A percentile compares a stretch with the other conserved stretches of the same genome.
These are phyloP conservation scores for Chloris gayana DNA, from an alignment of 176 grass and related monocot species.

Conservation along the genomic window DNA sequence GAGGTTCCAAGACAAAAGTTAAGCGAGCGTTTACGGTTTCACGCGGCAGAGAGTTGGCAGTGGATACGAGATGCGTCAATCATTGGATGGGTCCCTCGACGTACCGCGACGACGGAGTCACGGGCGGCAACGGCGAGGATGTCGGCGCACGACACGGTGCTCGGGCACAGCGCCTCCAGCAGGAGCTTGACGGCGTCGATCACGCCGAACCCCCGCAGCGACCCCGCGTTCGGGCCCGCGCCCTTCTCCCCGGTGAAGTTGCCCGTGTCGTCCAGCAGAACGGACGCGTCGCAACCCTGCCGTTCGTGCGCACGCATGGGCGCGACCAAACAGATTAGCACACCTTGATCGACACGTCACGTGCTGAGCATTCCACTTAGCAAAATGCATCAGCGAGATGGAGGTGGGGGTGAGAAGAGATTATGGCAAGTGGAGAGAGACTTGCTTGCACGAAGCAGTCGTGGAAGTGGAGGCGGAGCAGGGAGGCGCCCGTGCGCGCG, in stretches of 20 bases:
- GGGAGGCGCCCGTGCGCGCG: slow-evolving; percentile 59
- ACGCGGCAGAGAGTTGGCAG: not conserved
- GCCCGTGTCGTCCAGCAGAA: slow-evolving; percentile 61
- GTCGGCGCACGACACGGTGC: slow-evolving; percentile 66
- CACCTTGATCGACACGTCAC: not conserved
- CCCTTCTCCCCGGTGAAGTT: slow-evolving; percentile 71
- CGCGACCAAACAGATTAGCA: too few species aligned
- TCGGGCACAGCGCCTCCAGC: slow-evolving; percentile 54
- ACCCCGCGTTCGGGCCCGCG: slow-evolving; percentile 50
- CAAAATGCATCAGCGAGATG: not conserved
- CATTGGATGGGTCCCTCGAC: not conserved
- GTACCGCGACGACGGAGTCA: slow-evolving; percentile 64
- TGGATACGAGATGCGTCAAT: not conserved
- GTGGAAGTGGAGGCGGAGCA: slow-evolving; percentile 91
- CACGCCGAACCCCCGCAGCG: slow-evolving; percentile 54
- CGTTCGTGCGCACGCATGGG: not conserved
- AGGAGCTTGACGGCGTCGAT: slow-evolving; percentile 55
- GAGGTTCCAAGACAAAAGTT: not conserved
- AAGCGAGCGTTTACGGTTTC: not conserved
- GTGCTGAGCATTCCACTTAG: not conserved
- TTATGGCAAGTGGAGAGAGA: not conserved
- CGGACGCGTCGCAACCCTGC: slow-evolving; percentile 62
- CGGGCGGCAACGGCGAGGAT: slow-evolving; percentile 60
- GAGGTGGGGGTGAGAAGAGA: not conserved
- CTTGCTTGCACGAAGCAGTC: slow-evolving; percentile 93